Percentiles rank a stretch among this genome's conserved stretches.
Conservation (phyloP, 1,284 basidiomycete genomes). For the Microbotryum violaceum region DNA sequence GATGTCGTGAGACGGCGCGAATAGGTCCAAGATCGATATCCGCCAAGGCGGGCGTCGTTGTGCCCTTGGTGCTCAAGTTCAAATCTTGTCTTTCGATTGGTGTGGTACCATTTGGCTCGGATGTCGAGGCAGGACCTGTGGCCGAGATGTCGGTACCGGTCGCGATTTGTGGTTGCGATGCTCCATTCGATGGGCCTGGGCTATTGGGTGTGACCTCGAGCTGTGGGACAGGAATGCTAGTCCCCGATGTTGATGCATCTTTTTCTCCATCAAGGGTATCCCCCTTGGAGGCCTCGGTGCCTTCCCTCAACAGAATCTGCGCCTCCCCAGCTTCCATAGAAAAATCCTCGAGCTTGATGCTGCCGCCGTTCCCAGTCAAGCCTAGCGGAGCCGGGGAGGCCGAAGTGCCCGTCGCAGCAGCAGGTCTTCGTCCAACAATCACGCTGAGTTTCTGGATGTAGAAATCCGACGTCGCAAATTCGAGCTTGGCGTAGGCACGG, state of each 20-base stretch:
- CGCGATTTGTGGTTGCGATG: too few relatives aligned
- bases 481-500: constrained; percentile 84
- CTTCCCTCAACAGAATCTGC: too few relatives aligned
- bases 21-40: constrained; percentile 95
- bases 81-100: too few relatives aligned
- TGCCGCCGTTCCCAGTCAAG: background rate
- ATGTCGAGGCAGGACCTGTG: too few relatives aligned
- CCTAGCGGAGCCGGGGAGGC: background rate
- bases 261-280: too few relatives aligned
- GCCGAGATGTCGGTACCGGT: too few relatives aligned
- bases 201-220: background rate
- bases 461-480: constrained; percentile 82
- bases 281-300: too few relatives aligned
- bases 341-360: constrained; percentile 12
- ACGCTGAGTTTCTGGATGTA: constrained; percentile 72
- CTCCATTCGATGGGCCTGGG: background rate
- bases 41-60: constrained; percentile 11
- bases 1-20: constrained; percentile 91
- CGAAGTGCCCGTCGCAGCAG: constrained; percentile 9
- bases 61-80: background rate
- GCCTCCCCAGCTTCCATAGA: background rate
- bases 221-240: background rate
- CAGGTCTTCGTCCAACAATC: constrained; percentile 52
- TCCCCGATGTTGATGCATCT: too few relatives aligned
- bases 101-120: too few relatives aligned